Evolutionary conservation across 495 filamentous ascomycete genomes (phyloP).

Genomic region (Podospora pseudoanserina): DNA sequence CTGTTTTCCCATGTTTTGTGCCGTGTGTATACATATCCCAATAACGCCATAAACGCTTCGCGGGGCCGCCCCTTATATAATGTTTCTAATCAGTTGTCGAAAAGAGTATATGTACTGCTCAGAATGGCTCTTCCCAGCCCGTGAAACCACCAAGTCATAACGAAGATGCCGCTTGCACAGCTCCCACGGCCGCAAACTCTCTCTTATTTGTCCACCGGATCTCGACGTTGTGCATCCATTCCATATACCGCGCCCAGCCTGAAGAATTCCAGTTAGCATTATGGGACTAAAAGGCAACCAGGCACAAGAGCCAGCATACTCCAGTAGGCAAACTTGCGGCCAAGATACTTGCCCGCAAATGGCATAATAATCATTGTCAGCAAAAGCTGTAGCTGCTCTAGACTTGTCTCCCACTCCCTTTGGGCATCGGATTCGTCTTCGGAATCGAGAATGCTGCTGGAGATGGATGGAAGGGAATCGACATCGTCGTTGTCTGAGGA

Average conservation of each 20-base stretch:
- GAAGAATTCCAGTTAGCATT: constrained; percentile 18
- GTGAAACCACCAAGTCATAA: constrained; percentile 47
- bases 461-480: constrained; percentile 74
- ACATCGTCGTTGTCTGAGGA: constrained; percentile 53
- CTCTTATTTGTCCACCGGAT: constrained; percentile 49
- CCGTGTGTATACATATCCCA: background rate
- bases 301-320: constrained; percentile 52
- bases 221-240: constrained; percentile 55
- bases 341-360: constrained; percentile 88
- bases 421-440: constrained; percentile 75
- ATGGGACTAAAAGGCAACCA: background rate
- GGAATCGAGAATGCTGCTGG: constrained; percentile 57
- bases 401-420: constrained; percentile 84
- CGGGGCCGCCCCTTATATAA: background rate
- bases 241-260: constrained; percentile 58
- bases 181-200: constrained; percentile 64
- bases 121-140: constrained; percentile 17
- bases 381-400: constrained; percentile 89
- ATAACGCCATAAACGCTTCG: background rate
- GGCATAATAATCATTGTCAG: constrained; percentile 91
- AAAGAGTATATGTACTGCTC: constrained; percentile 13
- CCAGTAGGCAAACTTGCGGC: constrained; percentile 93
- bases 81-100: background rate
- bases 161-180: constrained; percentile 64
- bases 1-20: background rate